phyloP scores from a whole-genome alignment of 1,139 yeast species.

The Yueomyces sp. region DNA sequence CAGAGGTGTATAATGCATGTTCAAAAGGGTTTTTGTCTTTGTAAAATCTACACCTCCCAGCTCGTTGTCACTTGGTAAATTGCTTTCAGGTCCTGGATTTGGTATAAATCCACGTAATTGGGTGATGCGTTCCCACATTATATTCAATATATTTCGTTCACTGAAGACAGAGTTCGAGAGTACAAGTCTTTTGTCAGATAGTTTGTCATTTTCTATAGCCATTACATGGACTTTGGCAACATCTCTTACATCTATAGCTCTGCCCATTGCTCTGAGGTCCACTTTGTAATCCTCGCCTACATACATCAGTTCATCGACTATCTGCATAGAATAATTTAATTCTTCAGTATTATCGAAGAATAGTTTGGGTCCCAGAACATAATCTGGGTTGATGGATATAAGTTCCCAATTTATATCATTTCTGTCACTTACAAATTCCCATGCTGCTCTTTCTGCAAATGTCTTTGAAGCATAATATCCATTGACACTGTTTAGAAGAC shows the following conservation, averaged over 20 bases:
- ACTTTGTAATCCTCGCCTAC: slow-evolving; percentile 8
- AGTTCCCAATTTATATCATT: not conserved
- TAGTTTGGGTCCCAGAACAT: slow-evolving; percentile 33
- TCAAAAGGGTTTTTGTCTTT: not conserved
- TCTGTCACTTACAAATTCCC: slow-evolving; percentile 30
- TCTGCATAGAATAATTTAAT: slow-evolving; percentile 28
- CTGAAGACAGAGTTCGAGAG: slow-evolving; percentile 20
- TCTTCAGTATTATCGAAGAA: slow-evolving; percentile 18
- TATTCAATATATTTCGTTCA: slow-evolving; percentile 22
- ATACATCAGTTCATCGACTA: slow-evolving; percentile 19
- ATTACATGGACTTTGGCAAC: slow-evolving; percentile 38
- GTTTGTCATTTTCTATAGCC: slow-evolving; percentile 25
- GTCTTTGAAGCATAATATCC: slow-evolving; percentile 36
- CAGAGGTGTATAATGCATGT: not conserved
- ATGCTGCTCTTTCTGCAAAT: slow-evolving; percentile 36
- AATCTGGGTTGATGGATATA: slow-evolving; percentile 30
- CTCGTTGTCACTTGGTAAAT: not conserved
- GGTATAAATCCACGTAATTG: slow-evolving; percentile 23
- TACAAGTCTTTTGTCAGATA: slow-evolving; percentile 23
- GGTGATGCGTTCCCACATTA: slow-evolving; percentile 24
- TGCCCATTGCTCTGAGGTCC: slow-evolving; percentile 1
- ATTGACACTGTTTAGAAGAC: slow-evolving; percentile 16
- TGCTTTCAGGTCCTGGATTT: slow-evolving; percentile 33
- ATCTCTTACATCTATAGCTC: slow-evolving; percentile 39
- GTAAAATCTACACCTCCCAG: not conserved